phyloP scores from a whole-genome alignment of 139 green algal genomes.

The Chlorella sp. region DNA sequence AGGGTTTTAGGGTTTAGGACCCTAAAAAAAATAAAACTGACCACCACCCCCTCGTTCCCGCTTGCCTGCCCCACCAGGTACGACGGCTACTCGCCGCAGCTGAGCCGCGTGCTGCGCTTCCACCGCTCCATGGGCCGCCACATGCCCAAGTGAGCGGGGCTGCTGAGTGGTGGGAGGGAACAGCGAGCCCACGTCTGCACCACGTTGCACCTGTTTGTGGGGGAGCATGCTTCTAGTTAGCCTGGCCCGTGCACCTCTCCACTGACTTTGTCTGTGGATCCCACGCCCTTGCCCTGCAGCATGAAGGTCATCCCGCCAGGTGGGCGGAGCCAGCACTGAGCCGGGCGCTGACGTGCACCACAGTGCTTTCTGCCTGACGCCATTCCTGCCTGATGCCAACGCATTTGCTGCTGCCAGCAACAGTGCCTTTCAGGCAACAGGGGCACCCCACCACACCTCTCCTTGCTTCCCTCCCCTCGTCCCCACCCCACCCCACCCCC shows the following conservation, averaged over 20 bases:
- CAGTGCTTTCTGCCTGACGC: no score
- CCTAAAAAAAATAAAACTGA: not conserved
- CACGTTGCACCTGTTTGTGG: no score
- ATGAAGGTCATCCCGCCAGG: conserved; percentile 88
- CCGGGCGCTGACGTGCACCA: no score
- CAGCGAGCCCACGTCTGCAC: no score
- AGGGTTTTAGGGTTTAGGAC: no score
- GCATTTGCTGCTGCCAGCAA: no score
- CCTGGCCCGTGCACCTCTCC: not conserved
- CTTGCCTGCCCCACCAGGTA: conserved; percentile 54
- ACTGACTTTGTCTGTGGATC: not conserved
- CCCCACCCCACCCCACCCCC: no score
- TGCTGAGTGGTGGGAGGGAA: not conserved
- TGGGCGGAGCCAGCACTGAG: no score
- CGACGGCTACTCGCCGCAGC: conserved; percentile 74
- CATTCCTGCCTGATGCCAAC: no score
- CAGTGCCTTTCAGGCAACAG: no score
- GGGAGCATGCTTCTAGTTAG: no score
- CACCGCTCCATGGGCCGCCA: conserved; percentile 70
- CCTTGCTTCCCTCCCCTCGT: conserved; percentile 8
- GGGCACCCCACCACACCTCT: no score
- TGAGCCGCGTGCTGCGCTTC: conserved; percentile 61
- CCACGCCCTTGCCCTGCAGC: conserved; percentile 2
- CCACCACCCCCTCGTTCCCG: not conserved
- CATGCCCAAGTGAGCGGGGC: conserved; percentile 63